Base-by-base conservation (phyloP, 208 protist species). In the Perkinsela sp. region DNA sequence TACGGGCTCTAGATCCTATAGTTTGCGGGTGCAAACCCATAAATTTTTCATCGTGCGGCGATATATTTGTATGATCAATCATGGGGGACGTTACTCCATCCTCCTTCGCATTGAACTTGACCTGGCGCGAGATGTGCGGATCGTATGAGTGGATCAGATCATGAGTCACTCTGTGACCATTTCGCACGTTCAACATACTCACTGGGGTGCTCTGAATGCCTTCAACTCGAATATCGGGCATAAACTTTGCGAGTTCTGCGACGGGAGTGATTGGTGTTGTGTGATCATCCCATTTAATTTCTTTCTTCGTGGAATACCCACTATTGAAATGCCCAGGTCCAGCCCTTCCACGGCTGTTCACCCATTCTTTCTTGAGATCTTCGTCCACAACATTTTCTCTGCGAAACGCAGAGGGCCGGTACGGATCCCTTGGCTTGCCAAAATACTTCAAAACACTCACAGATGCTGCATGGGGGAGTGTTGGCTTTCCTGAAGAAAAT, bases 141-240 rank as follows among this genome's bases (percentile, higher is more conserved):
- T 92, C 87, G 72, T 92, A 92, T 31, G 80, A 85, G 77, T 92
- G 87, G 1, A 92, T 69, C 73, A 92, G 72, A 74, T 92, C 87
- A 75, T 92, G 87, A 66, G 87, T 92, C 32, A 92, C 83, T 28
- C 87, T 83, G 68, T 92, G 87, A 0, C 87, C 87, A 67, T 85
- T 80, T 30, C 87, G 87, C 1, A 84, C 87, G 71, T 74, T 80
- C 87, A 92, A 89, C 48, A 92, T 74, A 29, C 84, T 90, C 1
- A 92, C 84, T 0, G 87, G 87, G 57, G 87, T 92, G 32, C 83
- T 83, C 73, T 89, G 88, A 48, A 81, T 73, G 15, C 87, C 87
- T 22, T 57, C 40, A 66, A 89, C 77, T 66, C 71, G 75, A 68
- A 92, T 92, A 72, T 92, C 80, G 22, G 87, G 87, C 87, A 92